Evolutionary conservation across 208 protist genomes (phyloP), one percentile per base, ranked within the genome.

Genomic region (Trypanosoma scelopori): DNA sequence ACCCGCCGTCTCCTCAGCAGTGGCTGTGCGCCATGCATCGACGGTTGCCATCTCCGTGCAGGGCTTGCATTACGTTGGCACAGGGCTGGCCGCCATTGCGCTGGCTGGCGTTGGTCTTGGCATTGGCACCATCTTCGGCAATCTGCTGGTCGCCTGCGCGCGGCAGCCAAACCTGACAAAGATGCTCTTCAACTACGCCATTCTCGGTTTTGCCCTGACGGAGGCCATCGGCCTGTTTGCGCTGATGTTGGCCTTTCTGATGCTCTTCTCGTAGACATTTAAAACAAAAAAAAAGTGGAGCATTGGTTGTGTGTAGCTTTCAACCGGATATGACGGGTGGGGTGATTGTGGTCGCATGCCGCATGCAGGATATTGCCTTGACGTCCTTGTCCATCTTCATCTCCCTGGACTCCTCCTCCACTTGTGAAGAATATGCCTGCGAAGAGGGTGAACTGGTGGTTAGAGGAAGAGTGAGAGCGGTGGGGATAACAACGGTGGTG

Each of bases 211-310:
- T 63, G 84, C 87, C 60, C 75, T 93, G 78, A 91, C 87, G 27
- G 87, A 91, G 82, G 87, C 87, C 47, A 91, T 93, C 65, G 87
- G 84, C 32, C 79, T 93, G 62, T 93, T 93, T 61, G 82, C 84
- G 16, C 82, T 91, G 59, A 89, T 93, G 84, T 77, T 91, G 55
- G 84, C 87, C 64, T 93, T 93, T 68, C 76, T 93, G 70, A 93
- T 92, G 86, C 81, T 92, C 78, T 92, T 92, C 86, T 89, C 86
- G 41, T 92, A 92, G 78, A 79, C 9, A 3, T 37, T 37, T 11
- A 55, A 46, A 32, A 56, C 0, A 42, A 11, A 7, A 9, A 9
- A 41, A 15, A 39, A 39, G 2, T 46, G 3, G 28, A 43, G 39
- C 39, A 39, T 57, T 28, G 37, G 20, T 47, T 6, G n/a, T 39